Evolutionary conservation across 2,329 filamentous ascomycete genomes (phyloP), one percentile per base, ranked within the genome.

Genomic region (Raffaelea ambrosiae): DNA sequence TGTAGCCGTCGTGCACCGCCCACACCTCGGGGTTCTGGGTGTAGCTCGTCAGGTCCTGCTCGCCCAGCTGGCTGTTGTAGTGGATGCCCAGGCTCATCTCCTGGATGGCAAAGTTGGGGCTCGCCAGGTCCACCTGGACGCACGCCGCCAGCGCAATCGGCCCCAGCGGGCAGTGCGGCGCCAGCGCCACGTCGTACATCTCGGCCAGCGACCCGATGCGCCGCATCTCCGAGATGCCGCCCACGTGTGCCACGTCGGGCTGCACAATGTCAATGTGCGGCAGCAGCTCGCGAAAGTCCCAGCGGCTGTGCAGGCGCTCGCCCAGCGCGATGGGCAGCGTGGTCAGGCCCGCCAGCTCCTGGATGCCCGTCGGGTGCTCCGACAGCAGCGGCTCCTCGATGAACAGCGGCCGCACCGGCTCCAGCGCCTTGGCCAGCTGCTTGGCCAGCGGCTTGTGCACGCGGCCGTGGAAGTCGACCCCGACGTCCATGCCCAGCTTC

Each of bases 11-110:
- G 18, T 38, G 8, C 8, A 38, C 35, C 35, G 8, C n/a, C 51
- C 51, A 83, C 0, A 82, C 74, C 29, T 69, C 69, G 0, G 73
- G 67, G 57, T 83, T 75, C 55, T 72, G 73, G 1, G 76, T 65
- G 57, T 84, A 84, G 46, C 72, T 81, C n/a, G 70, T 74, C 48
- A 83, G 66, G 60, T 83, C 79, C 55, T 55, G 74, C 69, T 46
- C 71, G 67, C 3, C 75, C 22, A 48, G 47, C 74, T 56, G 48
- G 3, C 68, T 71, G 54, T 86, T 86, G 60, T 86, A 86, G 62
- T 86, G 83, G 58, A 86, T 86, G 0, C 81, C 81, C 38, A 84
- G 57, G 51, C 76, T 79, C 82, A 84, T 84, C 60, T 85, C 81
- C 58, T 83, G 79, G 41, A 85, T 84, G 9, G 71, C 74, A 58